Conservation (phyloP, 2,329 filamentous ascomycete species). For the Tolypocladium pustulatum region DNA sequence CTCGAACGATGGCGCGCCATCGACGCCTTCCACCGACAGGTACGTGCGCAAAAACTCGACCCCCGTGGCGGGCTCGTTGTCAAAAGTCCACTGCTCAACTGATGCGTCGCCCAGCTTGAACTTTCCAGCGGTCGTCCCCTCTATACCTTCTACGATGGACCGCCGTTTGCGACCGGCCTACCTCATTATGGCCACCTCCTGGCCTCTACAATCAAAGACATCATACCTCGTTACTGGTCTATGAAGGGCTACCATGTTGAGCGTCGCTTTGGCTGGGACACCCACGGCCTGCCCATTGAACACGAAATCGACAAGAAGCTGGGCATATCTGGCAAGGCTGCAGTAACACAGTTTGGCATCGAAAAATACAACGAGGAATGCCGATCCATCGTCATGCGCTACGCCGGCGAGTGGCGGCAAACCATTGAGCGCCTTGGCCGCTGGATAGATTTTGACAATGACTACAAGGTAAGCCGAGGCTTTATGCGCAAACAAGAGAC, state of each 20-base stretch:
- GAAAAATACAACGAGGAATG: conserved; percentile 88
- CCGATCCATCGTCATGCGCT: conserved; percentile 86
- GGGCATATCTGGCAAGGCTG: conserved; percentile 77
- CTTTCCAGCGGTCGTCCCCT: conserved; percentile 71
- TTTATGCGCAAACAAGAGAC: not conserved
- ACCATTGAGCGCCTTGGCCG: conserved; percentile 83
- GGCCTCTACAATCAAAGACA: conserved; percentile 93
- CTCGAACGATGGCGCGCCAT: conserved; percentile 85
- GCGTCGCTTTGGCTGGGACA: conserved; percentile 89
- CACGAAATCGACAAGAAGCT: conserved; percentile 97
- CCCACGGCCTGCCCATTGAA: conserved; percentile 89
- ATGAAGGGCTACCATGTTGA: conserved; percentile 95
- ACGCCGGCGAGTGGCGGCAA: conserved; percentile 73
- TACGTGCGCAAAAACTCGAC: conserved; percentile 21
- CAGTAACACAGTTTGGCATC: conserved; percentile 77
- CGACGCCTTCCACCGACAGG: conserved; percentile 79
- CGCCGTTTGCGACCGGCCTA: conserved; percentile 64
- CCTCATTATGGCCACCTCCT: conserved; percentile 65
- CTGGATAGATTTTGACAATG: conserved; percentile 97
- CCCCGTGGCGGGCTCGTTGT: too few species aligned
- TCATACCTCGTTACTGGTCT: conserved; percentile 92
- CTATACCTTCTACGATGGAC: conserved; percentile 93
- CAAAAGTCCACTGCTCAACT: not conserved
- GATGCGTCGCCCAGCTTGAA: conserved; percentile 39
- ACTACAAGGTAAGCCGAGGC: conserved; percentile 62